Conservation (phyloP, 441 rosid species). For the Cnidoscolus chayamansa region DNA sequence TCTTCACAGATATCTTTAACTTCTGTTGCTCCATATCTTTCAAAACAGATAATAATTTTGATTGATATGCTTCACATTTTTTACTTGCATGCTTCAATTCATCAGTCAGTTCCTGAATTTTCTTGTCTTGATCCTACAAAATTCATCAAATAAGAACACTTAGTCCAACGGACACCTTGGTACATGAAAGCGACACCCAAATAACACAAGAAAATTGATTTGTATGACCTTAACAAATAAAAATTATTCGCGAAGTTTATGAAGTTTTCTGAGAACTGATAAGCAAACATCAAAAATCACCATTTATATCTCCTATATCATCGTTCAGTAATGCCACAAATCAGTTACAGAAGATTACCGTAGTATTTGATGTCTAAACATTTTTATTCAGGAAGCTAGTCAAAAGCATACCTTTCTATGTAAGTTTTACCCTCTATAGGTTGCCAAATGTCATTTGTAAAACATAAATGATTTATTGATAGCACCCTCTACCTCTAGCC, state of each 20-base stretch:
- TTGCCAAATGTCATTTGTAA: slow-evolving; percentile 5
- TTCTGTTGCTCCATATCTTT: slow-evolving; percentile 48
- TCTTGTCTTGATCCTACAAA: slow-evolving; percentile 36
- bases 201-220: neutral
- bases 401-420: neutral
- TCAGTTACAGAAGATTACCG: neutral
- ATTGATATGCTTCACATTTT: slow-evolving; percentile 40
- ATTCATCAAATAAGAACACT: neutral
- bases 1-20: slow-evolving; percentile 39
- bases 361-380: neutral
- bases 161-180: neutral
- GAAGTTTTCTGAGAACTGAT: neutral
- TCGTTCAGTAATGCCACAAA: neutral
- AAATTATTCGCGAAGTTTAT: neutral
- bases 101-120: slow-evolving; percentile 31
- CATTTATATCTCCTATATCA: neutral
- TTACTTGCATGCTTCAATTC: slow-evolving; percentile 37
- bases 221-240: neutral
- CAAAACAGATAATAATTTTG: slow-evolving; percentile 33
- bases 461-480: neutral
- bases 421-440: neutral
- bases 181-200: neutral
- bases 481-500: neutral
- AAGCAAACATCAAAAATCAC: neutral
- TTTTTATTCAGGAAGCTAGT: neutral